Base-by-base conservation (phyloP, 345 rosid species). In the Nephelium lappaceum region DNA sequence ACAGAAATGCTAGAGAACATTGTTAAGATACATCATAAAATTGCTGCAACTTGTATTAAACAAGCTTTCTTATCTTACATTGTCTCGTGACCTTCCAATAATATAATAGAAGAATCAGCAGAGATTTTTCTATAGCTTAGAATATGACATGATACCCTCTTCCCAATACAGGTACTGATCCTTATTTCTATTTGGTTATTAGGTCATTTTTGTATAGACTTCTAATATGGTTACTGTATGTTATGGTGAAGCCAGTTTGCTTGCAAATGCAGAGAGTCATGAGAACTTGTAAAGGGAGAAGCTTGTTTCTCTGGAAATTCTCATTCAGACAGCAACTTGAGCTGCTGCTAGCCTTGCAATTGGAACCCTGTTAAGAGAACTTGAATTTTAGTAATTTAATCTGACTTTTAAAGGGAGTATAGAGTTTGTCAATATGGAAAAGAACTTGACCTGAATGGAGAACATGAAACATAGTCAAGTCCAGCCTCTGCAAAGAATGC, bases 261-360 rank as follows among this genome's bases (percentile, higher is more conserved):
- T 14, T 66, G 51, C 78, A 49, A 67, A 18, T 19, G 70, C 69
- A 18, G 25, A 18, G 25, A 38, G 15, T 21, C 61, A 55, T 24
- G 0, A 31, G 21, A 61, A 61, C 41, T 24, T 64, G 41, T 16
- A 42, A 45, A n/a, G 57, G 39, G 12, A 23, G 23, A 24, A 2
- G 15, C 64, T 3, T 76, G 65, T 60, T 47, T 43, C 60, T 69
- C 51, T 47, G 11, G n/a, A 11, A 64, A 64, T 47, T 75, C 70
- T 53, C 11, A 74, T 80, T 89, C 83, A 82, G 36, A 78, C 92
- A 19, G 86, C 94, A 75, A 80, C 95, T 80, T 94, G 98, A 70
- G 98, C 98, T 69, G 98, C 98, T 25, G 98, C 97, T 42, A 94
- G 86, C 95, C 98, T 94, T 73, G 98, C 98, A 78, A 94, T 90